Conservation (phyloP, 352 stramenopile genomes). For the Saprolegnia diclina region DNA sequence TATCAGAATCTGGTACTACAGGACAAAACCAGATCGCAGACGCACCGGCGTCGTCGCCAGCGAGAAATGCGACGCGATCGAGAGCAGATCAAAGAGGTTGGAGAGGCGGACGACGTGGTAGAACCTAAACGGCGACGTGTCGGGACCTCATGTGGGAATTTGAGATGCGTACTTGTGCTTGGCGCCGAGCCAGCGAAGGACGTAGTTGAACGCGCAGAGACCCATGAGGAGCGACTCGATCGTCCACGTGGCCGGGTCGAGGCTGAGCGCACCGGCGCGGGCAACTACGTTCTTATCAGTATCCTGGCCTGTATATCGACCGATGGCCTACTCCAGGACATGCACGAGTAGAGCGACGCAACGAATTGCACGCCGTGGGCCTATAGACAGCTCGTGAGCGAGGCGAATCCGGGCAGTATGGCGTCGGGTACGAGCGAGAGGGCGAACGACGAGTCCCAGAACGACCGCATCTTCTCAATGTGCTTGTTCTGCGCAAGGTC, state of each 20-base stretch:
- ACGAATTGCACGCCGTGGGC: constrained; percentile 77
- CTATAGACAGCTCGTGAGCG: constrained; percentile 30
- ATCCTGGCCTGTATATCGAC: background rate
- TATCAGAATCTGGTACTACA: background rate
- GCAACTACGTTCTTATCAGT: constrained; percentile 45
- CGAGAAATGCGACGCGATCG: constrained; percentile 77
- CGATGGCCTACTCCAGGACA: constrained; percentile 67
- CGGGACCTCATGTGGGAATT: too few species aligned
- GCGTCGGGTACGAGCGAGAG: constrained; percentile 46
- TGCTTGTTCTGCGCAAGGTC: constrained; percentile 54
- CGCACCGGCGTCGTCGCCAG: constrained; percentile 44
- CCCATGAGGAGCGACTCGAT: constrained; percentile 75
- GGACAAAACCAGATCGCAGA: too few species aligned
- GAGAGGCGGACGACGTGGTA: constrained; percentile 42
- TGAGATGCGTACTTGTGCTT: constrained; percentile 68
- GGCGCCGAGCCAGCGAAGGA: constrained; percentile 63
- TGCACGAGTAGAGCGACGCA: constrained; percentile 69
- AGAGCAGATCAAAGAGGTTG: constrained; percentile 76
- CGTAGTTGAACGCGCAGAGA: constrained; percentile 61
- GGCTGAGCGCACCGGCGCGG: constrained; percentile 50
- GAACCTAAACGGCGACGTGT: constrained; percentile 12
- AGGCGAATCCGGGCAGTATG: constrained; percentile 5
- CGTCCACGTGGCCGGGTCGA: constrained; percentile 77
- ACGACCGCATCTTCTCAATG: constrained; percentile 56
- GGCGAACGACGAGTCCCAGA: constrained; percentile 55